A percentile compares a stretch with the other conserved stretches of the same genome.
These are phyloP conservation scores for Mrakia hoshinonis DNA, from an alignment of 768 basidiomycete species.

Conservation along the genomic window DNA sequence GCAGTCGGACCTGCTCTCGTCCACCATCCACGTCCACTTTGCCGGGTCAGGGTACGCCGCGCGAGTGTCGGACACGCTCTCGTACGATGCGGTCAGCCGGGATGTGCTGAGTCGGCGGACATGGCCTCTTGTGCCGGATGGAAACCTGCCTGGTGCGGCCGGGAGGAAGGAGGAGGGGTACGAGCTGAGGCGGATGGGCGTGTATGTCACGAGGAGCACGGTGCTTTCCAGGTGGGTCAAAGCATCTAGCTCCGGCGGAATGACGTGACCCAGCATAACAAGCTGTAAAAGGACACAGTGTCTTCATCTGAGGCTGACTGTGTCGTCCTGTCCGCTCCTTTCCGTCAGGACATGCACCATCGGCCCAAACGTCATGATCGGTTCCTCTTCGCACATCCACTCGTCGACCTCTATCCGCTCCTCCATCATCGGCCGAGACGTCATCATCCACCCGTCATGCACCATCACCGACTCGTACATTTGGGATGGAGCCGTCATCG, in stretches of 20 bases:
- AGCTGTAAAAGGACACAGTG: neutral
- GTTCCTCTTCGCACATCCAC: conserved; percentile 59
- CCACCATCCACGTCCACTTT: conserved; percentile 84
- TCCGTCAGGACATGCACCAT: conserved; percentile 65
- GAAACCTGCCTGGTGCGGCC: conserved; percentile 58
- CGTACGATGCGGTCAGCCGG: conserved; percentile 84
- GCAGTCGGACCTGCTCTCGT: conserved; percentile 87
- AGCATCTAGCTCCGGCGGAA: no score
- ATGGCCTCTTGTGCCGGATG: conserved; percentile 90
- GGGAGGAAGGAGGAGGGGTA: conserved; percentile 50
- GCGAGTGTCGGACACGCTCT: conserved; percentile 82
- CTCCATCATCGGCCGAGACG: conserved; percentile 71
- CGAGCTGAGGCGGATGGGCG: conserved; percentile 77
- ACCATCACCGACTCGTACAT: conserved; percentile 69
- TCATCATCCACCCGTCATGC: conserved; percentile 61
- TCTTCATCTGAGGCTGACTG: neutral
- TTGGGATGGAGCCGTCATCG: conserved; percentile 59
- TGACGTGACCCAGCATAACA: no score
- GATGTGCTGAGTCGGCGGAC: conserved; percentile 90
- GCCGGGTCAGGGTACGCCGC: conserved; percentile 78
- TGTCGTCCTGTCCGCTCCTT: neutral
- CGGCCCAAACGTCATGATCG: conserved; percentile 73
- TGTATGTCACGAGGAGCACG: conserved; percentile 73
- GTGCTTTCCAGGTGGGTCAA: conserved; percentile 64
- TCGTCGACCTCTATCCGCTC: conserved; percentile 59